Evolutionary conservation across 257 asterid species (phyloP).

Genomic region (Fraxinus cuspidata): DNA sequence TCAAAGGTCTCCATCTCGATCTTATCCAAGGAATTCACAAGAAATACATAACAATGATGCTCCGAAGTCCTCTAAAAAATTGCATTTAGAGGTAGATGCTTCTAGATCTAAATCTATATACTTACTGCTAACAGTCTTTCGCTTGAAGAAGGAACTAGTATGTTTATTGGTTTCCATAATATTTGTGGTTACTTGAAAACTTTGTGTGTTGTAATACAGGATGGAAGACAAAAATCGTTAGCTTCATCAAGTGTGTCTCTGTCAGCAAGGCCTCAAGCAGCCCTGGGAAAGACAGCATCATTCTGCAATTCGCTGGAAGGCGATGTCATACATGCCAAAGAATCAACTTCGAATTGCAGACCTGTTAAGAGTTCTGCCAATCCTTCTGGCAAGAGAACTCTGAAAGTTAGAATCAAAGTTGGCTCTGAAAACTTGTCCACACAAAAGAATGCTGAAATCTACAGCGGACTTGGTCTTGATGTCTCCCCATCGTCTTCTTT

Average conservation of each 20-base stretch:
- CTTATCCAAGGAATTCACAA: conserved; percentile 61
- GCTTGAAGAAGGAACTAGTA: not conserved
- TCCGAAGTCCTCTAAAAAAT: conserved; percentile 58
- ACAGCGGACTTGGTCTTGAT: conserved; percentile 90
- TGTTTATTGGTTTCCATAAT: conserved; percentile 14
- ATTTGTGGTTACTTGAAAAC: conserved; percentile 31
- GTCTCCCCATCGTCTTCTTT: conserved; percentile 89
- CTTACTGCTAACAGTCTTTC: not conserved
- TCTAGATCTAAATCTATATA: conserved; percentile 5
- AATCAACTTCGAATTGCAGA: conserved; percentile 48
- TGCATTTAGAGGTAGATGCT: conserved; percentile 60
- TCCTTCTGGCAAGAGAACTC: conserved; percentile 61
- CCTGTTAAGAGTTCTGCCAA: conserved; percentile 39
- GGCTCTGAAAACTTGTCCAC: conserved; percentile 69
- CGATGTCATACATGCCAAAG: conserved; percentile 43
- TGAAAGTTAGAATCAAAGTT: conserved; percentile 89
- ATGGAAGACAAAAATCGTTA: conserved; percentile 51
- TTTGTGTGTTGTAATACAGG: conserved; percentile 55
- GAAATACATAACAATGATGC: conserved; percentile 45
- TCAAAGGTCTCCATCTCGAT: conserved; percentile 77
- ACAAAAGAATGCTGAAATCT: conserved; percentile 78
- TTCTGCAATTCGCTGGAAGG: conserved; percentile 37
- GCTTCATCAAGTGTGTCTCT: conserved; percentile 60
- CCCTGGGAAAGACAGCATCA: conserved; percentile 46
- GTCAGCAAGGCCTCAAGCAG: conserved; percentile 40